These are phyloP conservation scores for Martiniozyma abietophila DNA, from an alignment of 805 yeast genomes.

Conservation along the genomic window DNA sequence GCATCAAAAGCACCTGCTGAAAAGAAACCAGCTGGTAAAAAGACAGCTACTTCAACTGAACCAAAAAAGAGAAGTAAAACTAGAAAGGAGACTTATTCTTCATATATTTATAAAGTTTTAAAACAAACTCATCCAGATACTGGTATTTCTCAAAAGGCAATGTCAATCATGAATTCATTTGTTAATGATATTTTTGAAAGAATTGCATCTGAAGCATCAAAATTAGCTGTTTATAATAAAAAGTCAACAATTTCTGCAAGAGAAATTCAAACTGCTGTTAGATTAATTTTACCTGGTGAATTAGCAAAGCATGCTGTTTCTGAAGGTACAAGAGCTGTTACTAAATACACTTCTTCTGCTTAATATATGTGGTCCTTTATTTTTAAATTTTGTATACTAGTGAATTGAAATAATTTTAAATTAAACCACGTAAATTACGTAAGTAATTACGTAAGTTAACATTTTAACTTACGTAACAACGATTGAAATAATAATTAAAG, in stretches of 20 bases:
- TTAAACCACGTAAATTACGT: background rate
- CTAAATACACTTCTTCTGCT: constrained; percentile 77
- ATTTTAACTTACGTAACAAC: too few species aligned
- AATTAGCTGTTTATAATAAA: constrained; percentile 97
- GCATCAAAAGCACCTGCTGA: constrained; percentile 98
- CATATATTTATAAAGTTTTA: constrained; percentile 96
- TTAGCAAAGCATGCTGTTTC: constrained; percentile 97
- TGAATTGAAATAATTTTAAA: constrained; percentile 12
- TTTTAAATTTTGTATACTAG: constrained; percentile 28
- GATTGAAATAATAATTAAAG: constrained; percentile 61
- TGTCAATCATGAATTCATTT: constrained; percentile 97
- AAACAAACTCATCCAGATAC: constrained; percentile 99
- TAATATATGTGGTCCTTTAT: constrained; percentile 14
- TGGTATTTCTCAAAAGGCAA: constrained; percentile 97
- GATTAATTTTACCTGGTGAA: constrained; percentile 97
- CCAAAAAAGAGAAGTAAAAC: constrained; percentile 89
- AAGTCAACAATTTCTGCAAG: constrained; percentile 96
- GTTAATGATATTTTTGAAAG: constrained; percentile 98
- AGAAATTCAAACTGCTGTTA: constrained; percentile 97
- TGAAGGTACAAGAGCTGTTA: constrained; percentile 97
- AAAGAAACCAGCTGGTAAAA: constrained; percentile 87
- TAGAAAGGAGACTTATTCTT: constrained; percentile 97
- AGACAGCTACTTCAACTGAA: constrained; percentile 67
- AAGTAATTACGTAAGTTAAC: background rate
- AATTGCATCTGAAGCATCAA: constrained; percentile 95